Evolutionary conservation across 148 eudicot species (phyloP).

Genomic region (Bassia scoparia): DNA sequence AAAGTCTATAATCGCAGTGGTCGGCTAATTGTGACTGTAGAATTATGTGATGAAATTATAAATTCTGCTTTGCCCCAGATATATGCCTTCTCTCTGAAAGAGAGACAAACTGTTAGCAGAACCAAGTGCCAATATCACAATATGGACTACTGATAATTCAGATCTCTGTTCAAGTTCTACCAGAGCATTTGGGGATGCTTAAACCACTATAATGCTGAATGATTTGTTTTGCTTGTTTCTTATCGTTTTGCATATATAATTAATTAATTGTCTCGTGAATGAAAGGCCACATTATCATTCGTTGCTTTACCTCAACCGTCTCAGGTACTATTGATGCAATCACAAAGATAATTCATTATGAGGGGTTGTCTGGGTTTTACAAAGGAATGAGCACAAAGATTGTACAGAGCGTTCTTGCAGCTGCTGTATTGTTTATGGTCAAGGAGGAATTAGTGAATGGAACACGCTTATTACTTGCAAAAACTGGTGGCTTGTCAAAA

Average conservation of each 20-base stretch:
- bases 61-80: too few species aligned
- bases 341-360: slow-evolving; percentile 68
- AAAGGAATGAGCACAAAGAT: slow-evolving; percentile 96
- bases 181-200: not conserved
- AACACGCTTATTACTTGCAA: slow-evolving; percentile 53
- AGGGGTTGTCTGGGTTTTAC: slow-evolving; percentile 79
- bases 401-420: slow-evolving; percentile 90
- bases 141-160: not conserved
- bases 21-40: too few species aligned
- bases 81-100: too few species aligned
- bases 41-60: too few species aligned
- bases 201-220: not conserved
- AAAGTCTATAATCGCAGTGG: not conserved
- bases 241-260: not conserved
- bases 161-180: not conserved
- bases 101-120: not conserved
- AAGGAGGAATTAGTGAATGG: slow-evolving; percentile 91
- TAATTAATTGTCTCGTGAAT: not conserved
- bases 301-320: not conserved
- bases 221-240: not conserved
- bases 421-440: slow-evolving; percentile 87
- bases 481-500: slow-evolving; percentile 39
- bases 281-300: not conserved
- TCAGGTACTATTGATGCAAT: slow-evolving; percentile 84
- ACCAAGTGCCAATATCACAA: not conserved